Evolutionary conservation across 768 basidiomycete species (phyloP).

Genomic region (Pleurotus giganteus): DNA sequence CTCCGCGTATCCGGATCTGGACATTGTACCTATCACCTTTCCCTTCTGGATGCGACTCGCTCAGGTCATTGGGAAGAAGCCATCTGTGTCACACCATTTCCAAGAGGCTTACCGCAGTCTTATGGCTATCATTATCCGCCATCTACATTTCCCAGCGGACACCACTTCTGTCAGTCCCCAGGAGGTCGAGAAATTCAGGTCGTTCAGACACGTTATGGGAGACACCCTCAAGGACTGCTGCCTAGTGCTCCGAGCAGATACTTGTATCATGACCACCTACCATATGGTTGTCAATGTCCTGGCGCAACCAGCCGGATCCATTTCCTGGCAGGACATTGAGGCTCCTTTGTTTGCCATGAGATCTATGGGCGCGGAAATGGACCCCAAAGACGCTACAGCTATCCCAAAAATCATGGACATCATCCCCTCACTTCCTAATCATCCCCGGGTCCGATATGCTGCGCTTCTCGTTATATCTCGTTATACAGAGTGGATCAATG

Average conservation of each 20-base stretch:
- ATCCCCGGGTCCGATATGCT: slow-evolving; percentile 93
- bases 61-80: slow-evolving; percentile 79
- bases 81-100: slow-evolving; percentile 72
- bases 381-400: slow-evolving; percentile 74
- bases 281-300: slow-evolving; percentile 77
- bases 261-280: slow-evolving; percentile 79
- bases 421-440: slow-evolving; percentile 83
- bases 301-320: slow-evolving; percentile 49
- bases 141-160: slow-evolving; percentile 90
- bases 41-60: slow-evolving; percentile 98
- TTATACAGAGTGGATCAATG: slow-evolving; percentile 95
- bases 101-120: slow-evolving; percentile 80
- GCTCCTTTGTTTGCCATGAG: slow-evolving; percentile 97
- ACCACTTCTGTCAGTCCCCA: slow-evolving; percentile 62
- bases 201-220: slow-evolving; percentile 97
- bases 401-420: slow-evolving; percentile 98
- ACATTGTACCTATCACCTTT: slow-evolving; percentile 97
- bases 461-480: slow-evolving; percentile 92
- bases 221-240: slow-evolving; percentile 99
- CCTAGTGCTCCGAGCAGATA: slow-evolving; percentile 83
- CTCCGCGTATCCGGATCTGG: slow-evolving; percentile 89
- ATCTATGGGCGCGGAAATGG: slow-evolving; percentile 95
- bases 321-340: slow-evolving; percentile 95
- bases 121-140: slow-evolving; percentile 82
- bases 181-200: slow-evolving; percentile 91